A percentile compares a stretch with the other conserved stretches of the same genome.
Conservation (phyloP, 108 stramenopile genomes). For the Heterococcus sp. region DNA sequence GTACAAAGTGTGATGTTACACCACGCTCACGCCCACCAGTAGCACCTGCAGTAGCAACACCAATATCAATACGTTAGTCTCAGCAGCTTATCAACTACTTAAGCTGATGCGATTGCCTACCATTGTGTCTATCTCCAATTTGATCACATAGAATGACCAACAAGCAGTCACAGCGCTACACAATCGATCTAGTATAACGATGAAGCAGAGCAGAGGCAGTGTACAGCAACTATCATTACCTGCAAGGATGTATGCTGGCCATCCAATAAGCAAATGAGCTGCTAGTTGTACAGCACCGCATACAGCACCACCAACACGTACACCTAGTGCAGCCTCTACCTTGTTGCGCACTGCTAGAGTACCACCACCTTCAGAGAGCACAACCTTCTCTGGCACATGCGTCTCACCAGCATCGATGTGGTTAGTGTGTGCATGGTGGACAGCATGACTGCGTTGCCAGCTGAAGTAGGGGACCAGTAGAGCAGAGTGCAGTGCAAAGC, state of each 20-base stretch:
- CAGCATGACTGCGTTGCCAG: slow-evolving; percentile 84
- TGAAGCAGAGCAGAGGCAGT: no score
- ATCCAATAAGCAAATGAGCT: slow-evolving; percentile 44
- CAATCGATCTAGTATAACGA: no score
- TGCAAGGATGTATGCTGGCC: no score
- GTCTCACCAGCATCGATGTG: slow-evolving; percentile 90
- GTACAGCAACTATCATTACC: no score
- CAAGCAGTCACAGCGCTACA: no score
- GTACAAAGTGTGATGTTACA: slow-evolving; percentile 53
- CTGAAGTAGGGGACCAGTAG: slow-evolving; percentile 97
- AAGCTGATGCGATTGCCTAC: no score
- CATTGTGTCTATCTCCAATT: no score
- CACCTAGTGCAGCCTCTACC: slow-evolving; percentile 52
- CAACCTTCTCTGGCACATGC: slow-evolving; percentile 35
- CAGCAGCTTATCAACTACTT: no score
- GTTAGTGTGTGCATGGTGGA: slow-evolving; percentile 93
- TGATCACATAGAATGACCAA: no score
- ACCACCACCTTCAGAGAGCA: slow-evolving; percentile 1
- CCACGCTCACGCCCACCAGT: slow-evolving; percentile 50
- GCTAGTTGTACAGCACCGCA: slow-evolving; percentile 78
- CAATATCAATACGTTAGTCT: no score
- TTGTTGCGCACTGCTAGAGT: slow-evolving; percentile 5
- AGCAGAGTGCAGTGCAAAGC: slow-evolving; percentile 84
- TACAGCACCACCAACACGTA: slow-evolving; percentile 35
- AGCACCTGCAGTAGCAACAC: no score